Evolutionary conservation across 2,329 filamentous ascomycete genomes (phyloP), one percentile per base, ranked within the genome.

Genomic region (Lecanoromycetidae sp.): DNA sequence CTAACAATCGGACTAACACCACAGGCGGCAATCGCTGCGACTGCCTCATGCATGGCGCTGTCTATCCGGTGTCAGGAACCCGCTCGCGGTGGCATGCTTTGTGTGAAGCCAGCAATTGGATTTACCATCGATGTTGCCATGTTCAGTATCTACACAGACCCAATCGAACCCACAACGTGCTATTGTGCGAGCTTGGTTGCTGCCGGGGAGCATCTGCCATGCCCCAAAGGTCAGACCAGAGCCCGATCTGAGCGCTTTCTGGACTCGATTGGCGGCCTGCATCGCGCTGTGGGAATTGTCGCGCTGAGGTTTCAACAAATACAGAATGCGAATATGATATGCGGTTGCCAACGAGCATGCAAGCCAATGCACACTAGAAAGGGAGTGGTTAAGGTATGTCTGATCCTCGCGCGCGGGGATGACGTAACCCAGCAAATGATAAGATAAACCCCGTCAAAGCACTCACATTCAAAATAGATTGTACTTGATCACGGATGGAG

Each of bases 161-260:
- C 74, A 74, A 52, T 76, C 71, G 23, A 72, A 69, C 6, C 70
- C 70, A 29, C 68, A 67, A 33, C 71, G 65, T 6, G 73, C 72
- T 52, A 77, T 73, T 13, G 69, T 63, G 41, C 74, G 64, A 17
- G 71, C 68, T 51, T 71, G 64, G 52, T 77, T 75, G n/a, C 69
- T 63, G 3, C 74, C 72, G 2, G 73, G 71, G 4, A 77, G 55
- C 62, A 75, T 74, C 66, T 77, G 74, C 74, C 74, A 78, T 58
- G 67, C 73, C 49, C 74, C 74, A 49, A 75, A 75, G 15, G 66
- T 68, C 27, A 72, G 61, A 8, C 68, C 66, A 23, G 56, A 57
- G 45, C 70, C 69, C 32, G 64, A 68, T 52, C 68, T 63, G 44
- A 77, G 65, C 12, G 70, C 70, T 50, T 67, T 69, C 55, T 70